Evolutionary conservation across 257 asterid species (phyloP).

Genomic region (Solanum stenotomum): DNA sequence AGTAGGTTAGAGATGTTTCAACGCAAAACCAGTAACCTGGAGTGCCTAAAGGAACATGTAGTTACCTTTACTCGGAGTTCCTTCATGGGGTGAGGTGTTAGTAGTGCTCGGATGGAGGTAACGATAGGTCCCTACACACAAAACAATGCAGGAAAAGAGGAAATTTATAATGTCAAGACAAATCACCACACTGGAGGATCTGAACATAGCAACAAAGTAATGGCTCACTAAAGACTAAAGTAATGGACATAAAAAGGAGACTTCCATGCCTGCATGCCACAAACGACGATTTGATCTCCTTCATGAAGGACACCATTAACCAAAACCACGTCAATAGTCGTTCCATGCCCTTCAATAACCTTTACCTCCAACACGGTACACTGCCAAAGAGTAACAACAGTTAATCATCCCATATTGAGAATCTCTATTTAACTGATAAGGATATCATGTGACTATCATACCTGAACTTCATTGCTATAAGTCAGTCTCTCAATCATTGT

Average conservation of each 20-base stretch:
- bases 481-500: conserved; percentile 81
- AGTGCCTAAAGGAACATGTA: not conserved
- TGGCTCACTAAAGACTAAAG: not conserved
- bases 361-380: conserved; percentile 99
- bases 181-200: not conserved
- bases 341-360: conserved; percentile 97
- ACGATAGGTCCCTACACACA: conserved; percentile 73
- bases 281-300: conserved; percentile 93
- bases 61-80: conserved; percentile 95
- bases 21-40: not conserved
- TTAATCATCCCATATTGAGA: conserved; percentile 9
- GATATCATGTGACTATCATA: conserved; percentile 19
- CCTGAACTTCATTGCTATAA: conserved; percentile 78
- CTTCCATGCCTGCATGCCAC: conserved; percentile 83
- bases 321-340: conserved; percentile 90
- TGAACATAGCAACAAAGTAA: not conserved
- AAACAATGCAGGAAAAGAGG: not conserved
- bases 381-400: conserved; percentile 29
- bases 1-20: not conserved
- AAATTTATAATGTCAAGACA: not conserved
- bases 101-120: conserved; percentile 77
- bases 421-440: not conserved
- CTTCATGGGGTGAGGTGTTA: conserved; percentile 99
- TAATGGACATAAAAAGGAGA: not conserved
- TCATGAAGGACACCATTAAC: conserved; percentile 96